Evolutionary conservation across 2,329 filamentous ascomycete genomes (phyloP), one percentile per base, ranked within the genome.

Genomic region (Fusarium udum): DNA sequence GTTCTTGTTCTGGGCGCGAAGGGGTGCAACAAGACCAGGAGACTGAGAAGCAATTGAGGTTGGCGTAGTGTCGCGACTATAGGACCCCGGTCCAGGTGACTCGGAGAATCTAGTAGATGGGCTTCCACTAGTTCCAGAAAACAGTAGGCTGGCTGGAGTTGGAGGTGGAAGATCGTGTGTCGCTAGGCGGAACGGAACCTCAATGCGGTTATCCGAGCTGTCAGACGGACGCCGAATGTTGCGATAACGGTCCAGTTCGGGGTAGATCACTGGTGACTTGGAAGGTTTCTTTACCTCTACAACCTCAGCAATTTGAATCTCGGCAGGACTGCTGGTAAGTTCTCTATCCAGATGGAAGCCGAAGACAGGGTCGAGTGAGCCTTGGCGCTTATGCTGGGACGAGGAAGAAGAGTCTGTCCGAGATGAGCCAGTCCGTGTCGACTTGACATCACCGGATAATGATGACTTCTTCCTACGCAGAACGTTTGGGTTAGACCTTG

Each of bases 31-130:
- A 9, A 92, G 80, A 7, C 89, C 87, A 7, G 93, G 92, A 22
- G 92, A 95, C 75, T 92, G 91, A 3, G 93, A 95, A 13, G 91
- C 92, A 71, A 93, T 91, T 15, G 93, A 95, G 9, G 92, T 94
- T 12, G 93, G 93, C 7, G 93, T 95, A 2, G 92, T 94, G 67
- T 93, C 92, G 71, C 92, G 88, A 78, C 92, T 95, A 81, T 94
- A 95, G 10, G 90, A 84, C 5, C 91, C 89, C 16, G 92, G 90
- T 3, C 89, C 88, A 3, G 90, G 90, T 2, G 93, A 95, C 63
- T 90, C 92, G 4, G 92, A 93, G 77, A 92, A 94, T 69, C 91
- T 86, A 4, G 93, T 94, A 8, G 92, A 95, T 42, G 92, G 92
- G 66, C 92, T 94, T 31, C 86, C 89, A 69, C 92, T 94, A 60